A percentile compares a stretch with the other conserved stretches of the same genome.
These are phyloP conservation scores for Vaucheria bursata DNA, from an alignment of 352 stramenopile genomes.

Conservation along the genomic window DNA sequence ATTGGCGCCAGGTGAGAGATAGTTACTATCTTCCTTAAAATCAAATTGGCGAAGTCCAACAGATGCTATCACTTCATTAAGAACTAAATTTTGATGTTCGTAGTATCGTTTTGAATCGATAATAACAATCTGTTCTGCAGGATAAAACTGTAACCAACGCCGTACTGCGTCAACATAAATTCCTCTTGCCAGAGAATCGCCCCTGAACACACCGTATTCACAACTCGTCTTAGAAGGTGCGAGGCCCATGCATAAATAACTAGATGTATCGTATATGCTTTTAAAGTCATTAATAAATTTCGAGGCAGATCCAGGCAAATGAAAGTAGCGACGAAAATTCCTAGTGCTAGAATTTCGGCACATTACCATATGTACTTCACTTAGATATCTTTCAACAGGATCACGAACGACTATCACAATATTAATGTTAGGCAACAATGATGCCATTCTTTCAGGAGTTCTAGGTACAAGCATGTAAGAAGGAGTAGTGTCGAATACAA, in stretches of 20 bases:
- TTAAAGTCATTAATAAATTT: constrained; percentile 3
- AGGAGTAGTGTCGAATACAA: constrained; percentile 3
- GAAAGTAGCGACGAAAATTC: not conserved
- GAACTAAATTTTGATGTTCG: not conserved
- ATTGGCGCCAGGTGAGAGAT: not conserved
- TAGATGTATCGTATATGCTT: not conserved
- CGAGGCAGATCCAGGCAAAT: not conserved
- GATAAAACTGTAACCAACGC: constrained; percentile 19
- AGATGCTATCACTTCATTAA: not conserved
- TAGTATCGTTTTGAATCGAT: not conserved
- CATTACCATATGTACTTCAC: constrained; percentile 18
- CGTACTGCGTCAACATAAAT: constrained; percentile 27
- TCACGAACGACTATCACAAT: constrained; percentile 29
- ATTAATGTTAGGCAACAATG: constrained; percentile 17
- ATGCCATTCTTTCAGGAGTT: constrained; percentile 17
- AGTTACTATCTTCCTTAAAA: not conserved
- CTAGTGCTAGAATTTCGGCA: constrained; percentile 7
- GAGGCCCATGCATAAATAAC: not conserved
- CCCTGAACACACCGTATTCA: not conserved
- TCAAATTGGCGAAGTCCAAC: not conserved
- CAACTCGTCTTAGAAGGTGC: not conserved
- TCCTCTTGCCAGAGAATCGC: constrained; percentile 15
- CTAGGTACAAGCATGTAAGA: constrained; percentile 17
- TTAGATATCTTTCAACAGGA: constrained; percentile 24
- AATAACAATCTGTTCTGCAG: not conserved